These are phyloP conservation scores for Apiospora pterosperma DNA, from an alignment of 2,329 filamentous ascomycete genomes.

Conservation along the genomic window DNA sequence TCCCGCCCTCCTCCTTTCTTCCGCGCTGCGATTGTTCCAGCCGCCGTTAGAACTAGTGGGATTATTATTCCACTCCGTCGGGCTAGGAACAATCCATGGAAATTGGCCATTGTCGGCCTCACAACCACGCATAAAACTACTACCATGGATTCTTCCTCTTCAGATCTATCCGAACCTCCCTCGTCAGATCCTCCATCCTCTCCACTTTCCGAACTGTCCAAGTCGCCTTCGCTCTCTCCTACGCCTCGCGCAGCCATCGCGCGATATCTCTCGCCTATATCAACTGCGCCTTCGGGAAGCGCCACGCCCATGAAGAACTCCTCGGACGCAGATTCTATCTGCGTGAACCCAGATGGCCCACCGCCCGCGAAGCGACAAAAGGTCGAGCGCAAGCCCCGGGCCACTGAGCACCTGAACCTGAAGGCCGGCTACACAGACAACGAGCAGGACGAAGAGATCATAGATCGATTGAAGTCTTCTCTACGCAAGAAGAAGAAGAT, in stretches of 20 bases:
- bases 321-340: conserved; percentile 30
- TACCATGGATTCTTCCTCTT: conserved; percentile 22
- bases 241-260: conserved; percentile 31
- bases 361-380: conserved; percentile 75
- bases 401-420: conserved; percentile 79
- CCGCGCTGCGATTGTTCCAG: not conserved
- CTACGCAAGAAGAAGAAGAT: conserved; percentile 92
- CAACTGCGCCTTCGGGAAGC: conserved; percentile 43
- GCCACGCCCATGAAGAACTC: conserved; percentile 47
- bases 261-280: conserved; percentile 52
- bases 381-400: conserved; percentile 60
- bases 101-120: not conserved
- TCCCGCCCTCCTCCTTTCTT: not conserved
- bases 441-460: conserved; percentile 51
- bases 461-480: conserved; percentile 69
- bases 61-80: not conserved
- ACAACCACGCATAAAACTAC: not conserved
- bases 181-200: conserved; percentile 45
- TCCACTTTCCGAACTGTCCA: conserved; percentile 51
- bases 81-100: not conserved
- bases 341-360: conserved; percentile 51
- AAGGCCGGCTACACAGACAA: conserved; percentile 45
- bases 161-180: conserved; percentile 29
- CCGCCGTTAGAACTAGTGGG: not conserved
- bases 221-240: conserved; percentile 50